Evolutionary conservation across 495 filamentous ascomycete species (phyloP).

Genomic region (Pyrenopolyporus hunteri): DNA sequence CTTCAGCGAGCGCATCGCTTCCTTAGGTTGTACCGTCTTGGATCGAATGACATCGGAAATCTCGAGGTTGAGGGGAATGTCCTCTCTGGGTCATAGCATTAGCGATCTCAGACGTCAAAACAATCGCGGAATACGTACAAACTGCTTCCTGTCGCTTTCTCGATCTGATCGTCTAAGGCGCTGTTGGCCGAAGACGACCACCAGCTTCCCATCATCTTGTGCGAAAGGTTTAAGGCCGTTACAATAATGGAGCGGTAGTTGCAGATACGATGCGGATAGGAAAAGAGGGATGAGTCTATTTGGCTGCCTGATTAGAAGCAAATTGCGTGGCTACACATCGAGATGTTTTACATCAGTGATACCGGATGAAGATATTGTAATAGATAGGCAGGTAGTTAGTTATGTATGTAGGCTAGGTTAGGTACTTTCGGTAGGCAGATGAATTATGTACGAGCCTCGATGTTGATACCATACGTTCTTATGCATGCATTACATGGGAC

Average conservation of each 20-base stretch:
- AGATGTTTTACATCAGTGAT: too few relatives aligned
- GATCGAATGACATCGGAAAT: slow-evolving; percentile 96
- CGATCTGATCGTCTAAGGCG: slow-evolving; percentile 94
- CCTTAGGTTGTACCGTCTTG: slow-evolving; percentile 94
- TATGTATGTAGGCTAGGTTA: too few relatives aligned
- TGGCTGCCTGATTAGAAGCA: slow-evolving; percentile 3
- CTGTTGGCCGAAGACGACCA: slow-evolving; percentile 78
- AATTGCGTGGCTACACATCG: slow-evolving; percentile 6
- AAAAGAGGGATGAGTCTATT: not conserved
- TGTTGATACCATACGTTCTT: not conserved
- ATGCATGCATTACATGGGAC: not conserved
- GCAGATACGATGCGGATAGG: not conserved
- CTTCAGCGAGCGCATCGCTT: slow-evolving; percentile 96
- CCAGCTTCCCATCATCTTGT: slow-evolving; percentile 80
- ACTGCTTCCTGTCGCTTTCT: slow-evolving; percentile 90
- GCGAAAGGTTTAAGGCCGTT: slow-evolving; percentile 13
- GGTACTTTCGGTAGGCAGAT: too few relatives aligned
- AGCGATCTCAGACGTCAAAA: slow-evolving; percentile 4
- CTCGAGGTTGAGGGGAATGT: slow-evolving; percentile 95
- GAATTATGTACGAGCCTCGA: too few relatives aligned
- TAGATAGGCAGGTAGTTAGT: too few relatives aligned
- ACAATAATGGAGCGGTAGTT: not conserved
- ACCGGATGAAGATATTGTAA: too few relatives aligned
- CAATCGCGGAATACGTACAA: slow-evolving; percentile 62
- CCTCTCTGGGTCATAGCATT: slow-evolving; percentile 67